Evolutionary conservation across 2,329 filamentous ascomycete species (phyloP).

Genomic region (Trichoderma sp.): DNA sequence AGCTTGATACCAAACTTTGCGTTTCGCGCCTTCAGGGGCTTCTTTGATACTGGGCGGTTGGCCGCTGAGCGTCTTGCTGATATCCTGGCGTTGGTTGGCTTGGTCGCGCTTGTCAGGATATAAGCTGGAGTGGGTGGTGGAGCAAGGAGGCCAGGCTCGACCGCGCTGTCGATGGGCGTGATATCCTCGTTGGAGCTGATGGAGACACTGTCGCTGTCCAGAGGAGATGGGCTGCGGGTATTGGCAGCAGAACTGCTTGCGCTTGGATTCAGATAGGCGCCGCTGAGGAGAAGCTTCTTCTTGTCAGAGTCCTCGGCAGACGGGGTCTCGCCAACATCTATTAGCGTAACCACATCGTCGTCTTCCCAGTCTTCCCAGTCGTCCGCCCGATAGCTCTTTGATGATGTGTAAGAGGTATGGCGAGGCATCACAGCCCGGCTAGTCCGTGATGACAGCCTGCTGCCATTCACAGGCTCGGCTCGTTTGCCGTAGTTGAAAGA

Average conservation of each 20-base stretch:
- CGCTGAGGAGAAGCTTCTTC: conserved; percentile 7
- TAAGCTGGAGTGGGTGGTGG: conserved; percentile 31
- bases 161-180: conserved; percentile 13
- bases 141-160: conserved; percentile 16
- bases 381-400: conserved; percentile 37
- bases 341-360: conserved; percentile 48
- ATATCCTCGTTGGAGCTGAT: conserved; percentile 14
- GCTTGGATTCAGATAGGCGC: background rate
- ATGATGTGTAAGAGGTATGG: conserved; percentile 29
- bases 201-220: conserved; percentile 32
- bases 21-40: conserved; percentile 62
- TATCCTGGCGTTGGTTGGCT: conserved; percentile 32
- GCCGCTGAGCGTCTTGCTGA: conserved; percentile 44
- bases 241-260: conserved; percentile 17
- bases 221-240: conserved; percentile 14
- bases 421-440: conserved; percentile 30
- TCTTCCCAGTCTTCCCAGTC: conserved; percentile 61
- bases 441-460: conserved; percentile 2
- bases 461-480: conserved; percentile 24
- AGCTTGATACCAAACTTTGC: conserved; percentile 65
- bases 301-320: conserved; percentile 26
- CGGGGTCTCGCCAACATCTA: conserved; percentile 43
- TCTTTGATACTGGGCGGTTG: conserved; percentile 60
- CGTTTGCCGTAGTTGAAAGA: conserved; percentile 27
- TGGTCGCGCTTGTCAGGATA: conserved; percentile 30